Conservation (phyloP, 352 stramenopile genomes). For the Phytopythium cucurbitacearum region DNA sequence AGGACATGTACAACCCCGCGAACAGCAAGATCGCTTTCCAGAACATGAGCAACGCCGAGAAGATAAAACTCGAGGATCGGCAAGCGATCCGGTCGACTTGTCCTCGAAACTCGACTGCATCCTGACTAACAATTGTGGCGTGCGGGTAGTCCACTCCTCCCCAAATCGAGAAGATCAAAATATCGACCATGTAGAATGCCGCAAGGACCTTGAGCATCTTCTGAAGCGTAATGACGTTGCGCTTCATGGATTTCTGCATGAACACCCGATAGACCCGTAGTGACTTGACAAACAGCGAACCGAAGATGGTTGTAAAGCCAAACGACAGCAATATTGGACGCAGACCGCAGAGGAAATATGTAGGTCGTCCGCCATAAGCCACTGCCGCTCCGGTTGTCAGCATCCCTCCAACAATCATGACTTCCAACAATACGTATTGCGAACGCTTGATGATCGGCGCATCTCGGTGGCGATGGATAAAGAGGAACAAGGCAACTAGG, state of each 20-base stretch:
- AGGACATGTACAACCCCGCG: slow-evolving; percentile 38
- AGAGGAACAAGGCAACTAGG: slow-evolving; percentile 9
- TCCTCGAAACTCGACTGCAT: neutral
- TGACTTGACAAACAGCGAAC: slow-evolving; percentile 39
- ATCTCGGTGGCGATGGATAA: slow-evolving; percentile 28
- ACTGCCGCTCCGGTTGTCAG: slow-evolving; percentile 26
- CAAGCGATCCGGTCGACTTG: slow-evolving; percentile 17
- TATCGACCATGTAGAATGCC: slow-evolving; percentile 28
- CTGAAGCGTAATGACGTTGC: slow-evolving; percentile 24
- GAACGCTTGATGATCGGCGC: slow-evolving; percentile 39
- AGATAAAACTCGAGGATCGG: slow-evolving; percentile 43
- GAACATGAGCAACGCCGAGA: slow-evolving; percentile 47
- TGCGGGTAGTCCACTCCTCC: slow-evolving; percentile 30
- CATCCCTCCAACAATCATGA: slow-evolving; percentile 39
- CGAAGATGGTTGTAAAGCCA: slow-evolving; percentile 43
- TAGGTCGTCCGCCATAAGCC: slow-evolving; percentile 25
- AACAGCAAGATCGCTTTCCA: slow-evolving; percentile 51
- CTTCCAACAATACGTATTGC: slow-evolving; percentile 34
- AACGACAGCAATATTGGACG: slow-evolving; percentile 29
- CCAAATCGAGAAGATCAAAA: slow-evolving; percentile 33
- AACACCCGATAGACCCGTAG: slow-evolving; percentile 57
- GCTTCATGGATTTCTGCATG: slow-evolving; percentile 34
- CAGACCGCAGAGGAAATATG: slow-evolving; percentile 17
- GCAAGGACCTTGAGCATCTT: slow-evolving; percentile 31
- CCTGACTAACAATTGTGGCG: slow-evolving; percentile 11